Evolutionary conservation across 177 flowering plant species (phyloP), one percentile per base, ranked within the genome.

Genomic region (Vitis hybrid): DNA sequence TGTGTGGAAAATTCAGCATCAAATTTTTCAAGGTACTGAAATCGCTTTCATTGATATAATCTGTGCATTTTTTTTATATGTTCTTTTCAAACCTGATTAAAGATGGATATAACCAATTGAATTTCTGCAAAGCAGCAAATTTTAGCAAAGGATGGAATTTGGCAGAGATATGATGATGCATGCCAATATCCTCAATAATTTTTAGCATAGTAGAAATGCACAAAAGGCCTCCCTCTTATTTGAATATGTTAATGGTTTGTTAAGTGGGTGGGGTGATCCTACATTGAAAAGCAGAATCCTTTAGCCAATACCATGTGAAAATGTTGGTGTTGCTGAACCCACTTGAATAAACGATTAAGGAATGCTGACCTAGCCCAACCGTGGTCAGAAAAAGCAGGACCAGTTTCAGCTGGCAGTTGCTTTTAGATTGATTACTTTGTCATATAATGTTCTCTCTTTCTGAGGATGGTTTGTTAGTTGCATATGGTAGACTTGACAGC

Each of bases 11-110:
- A 21, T 72, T 73, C 94, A 93, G 98, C 76, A 77, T 91, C 85
- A 83, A 84, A 1, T 88, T 91, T 76, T 93, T 88, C 83, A 64
- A 87, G 96, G 96, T 89, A 91, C 74, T 58, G 0, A 18, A 11
- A 11, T 18, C 27, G 6, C 21, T 64, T 52, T 32, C 46, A 55
- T 24, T 49, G 11, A 63, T 74, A 46, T 41, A 6, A 41, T 63
- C 17, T n/a, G 51, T 69, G 52, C 11, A 11, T 53, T 55, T 55
- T 11, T 32, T 27, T 3, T 64, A 18, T 48, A 18, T 50, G 20
- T 9, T 51, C n/a, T 8, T 62, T 41, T 6, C 50, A 62, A 62
- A 50, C 51, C 21, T 15, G 21, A 50, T 49, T 35, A 51, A 35
- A 64, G 1, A 64, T 11, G 1, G 55, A 64, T 49, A 10, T 18